A percentile compares a stretch with the other conserved stretches of the same genome.
Evolutionary conservation across 2,329 filamentous ascomycete genomes (phyloP).

Genomic region (Ambrosiella beaveri): DNA sequence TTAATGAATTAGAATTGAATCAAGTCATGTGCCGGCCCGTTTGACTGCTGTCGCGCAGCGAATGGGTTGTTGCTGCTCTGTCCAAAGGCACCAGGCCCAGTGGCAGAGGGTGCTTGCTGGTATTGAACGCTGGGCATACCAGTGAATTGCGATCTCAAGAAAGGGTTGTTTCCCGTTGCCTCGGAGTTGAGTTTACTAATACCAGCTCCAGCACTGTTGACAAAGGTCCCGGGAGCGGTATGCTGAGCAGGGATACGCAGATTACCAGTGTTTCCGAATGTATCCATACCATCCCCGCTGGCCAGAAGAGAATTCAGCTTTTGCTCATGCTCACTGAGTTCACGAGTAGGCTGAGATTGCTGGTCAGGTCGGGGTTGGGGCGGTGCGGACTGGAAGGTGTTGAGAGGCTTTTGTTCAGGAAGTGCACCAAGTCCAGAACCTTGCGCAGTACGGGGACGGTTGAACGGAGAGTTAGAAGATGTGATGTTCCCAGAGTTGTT

Average conservation of each 20-base stretch:
- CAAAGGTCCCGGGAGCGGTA: slow-evolving; percentile 86
- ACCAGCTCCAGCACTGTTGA: slow-evolving; percentile 86
- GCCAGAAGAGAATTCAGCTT: slow-evolving; percentile 76
- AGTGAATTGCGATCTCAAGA: slow-evolving; percentile 68
- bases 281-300: slow-evolving; percentile 83
- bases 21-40: slow-evolving; percentile 36
- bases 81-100: slow-evolving; percentile 37
- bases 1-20: slow-evolving; percentile 39
- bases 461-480: slow-evolving; percentile 44
- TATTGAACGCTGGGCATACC: slow-evolving; percentile 50
- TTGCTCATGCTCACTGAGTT: slow-evolving; percentile 46
- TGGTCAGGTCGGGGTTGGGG: slow-evolving; percentile 25
- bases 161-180: slow-evolving; percentile 77
- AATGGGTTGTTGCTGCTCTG: slow-evolving; percentile 35
- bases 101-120: slow-evolving; percentile 34
- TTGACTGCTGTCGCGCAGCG: slow-evolving; percentile 30
- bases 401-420: slow-evolving; percentile 68
- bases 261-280: slow-evolving; percentile 93
- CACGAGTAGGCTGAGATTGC: slow-evolving; percentile 34
- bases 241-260: slow-evolving; percentile 91
- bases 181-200: slow-evolving; percentile 49
- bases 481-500: neutral
- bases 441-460: slow-evolving; percentile 30
- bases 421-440: slow-evolving; percentile 56
- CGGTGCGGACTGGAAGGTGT: slow-evolving; percentile 28